Evolutionary conservation across 805 yeast genomes (phyloP), one percentile per base, ranked within the genome.

Genomic region (Sungouiella thailandica): DNA sequence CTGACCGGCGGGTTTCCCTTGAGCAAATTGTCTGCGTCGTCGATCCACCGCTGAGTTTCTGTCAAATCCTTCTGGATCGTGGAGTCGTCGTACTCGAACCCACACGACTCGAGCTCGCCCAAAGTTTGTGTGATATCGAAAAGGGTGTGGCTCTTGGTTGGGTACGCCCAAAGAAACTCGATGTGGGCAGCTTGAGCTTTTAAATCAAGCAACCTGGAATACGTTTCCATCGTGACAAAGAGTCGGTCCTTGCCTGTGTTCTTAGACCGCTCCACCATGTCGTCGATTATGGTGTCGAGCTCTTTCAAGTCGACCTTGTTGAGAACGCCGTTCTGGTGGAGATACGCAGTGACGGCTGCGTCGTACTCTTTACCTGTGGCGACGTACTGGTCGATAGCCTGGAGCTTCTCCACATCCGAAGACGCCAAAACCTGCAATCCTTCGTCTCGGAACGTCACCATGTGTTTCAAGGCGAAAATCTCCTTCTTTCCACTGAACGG

Each of bases 401-500:
- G 26, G 18, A 59, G 37, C 59, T 19, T 57, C 44, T 74, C 53
- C 13, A 60, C 36, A 16, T 65, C 65, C 9, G 64, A 50, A 4
- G 25, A 28, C 1, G 61, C 52, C 23, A 67, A 46, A 4, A 58
- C 43, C 15, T 45, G 33, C 13, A 50, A 25, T 4, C 70, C 71
- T 9, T 41, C 40, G 2, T 46, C 40, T 20, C 52, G 54, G 31
- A 65, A 62, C 1, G 35, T 38, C 28, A 41, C 39, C 25, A 67
- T 43, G 31, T 65, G 53, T 1, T 37, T 41, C 15, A 67, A 41
- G 3, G 61, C 47, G 36, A 62, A 65, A 2, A 58, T 52, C 24
- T 55, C 60, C 25, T 61, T 62, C 34, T 52, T 60, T 26, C 61
- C 66, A 10, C 47, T 44, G 30, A 55, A 60, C 1, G 71, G 72